phyloP scores from a whole-genome alignment of 139 green algal genomes.

The Diplosphaera chodatii region DNA sequence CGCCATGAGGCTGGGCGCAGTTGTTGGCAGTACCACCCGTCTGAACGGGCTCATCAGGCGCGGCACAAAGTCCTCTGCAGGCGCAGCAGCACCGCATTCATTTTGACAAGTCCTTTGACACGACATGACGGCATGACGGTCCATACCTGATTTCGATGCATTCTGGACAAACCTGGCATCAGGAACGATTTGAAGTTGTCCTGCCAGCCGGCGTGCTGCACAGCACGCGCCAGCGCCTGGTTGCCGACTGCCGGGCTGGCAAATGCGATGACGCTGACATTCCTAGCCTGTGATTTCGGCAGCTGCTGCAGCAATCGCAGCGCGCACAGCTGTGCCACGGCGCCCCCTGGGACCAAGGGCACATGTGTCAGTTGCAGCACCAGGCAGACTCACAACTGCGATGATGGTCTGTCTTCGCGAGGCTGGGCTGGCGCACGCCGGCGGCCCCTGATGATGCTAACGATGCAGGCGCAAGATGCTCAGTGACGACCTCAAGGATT shows the following conservation, averaged over 20 bases:
- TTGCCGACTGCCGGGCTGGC: slow-evolving; percentile 69
- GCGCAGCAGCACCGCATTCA: background rate
- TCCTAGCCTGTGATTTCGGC: slow-evolving; percentile 11
- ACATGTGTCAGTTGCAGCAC: no score
- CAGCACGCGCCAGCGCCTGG: slow-evolving; percentile 45
- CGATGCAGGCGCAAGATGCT: no score
- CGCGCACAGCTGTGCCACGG: slow-evolving; percentile 63
- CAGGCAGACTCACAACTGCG: no score
- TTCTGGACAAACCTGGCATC: slow-evolving; percentile 40
- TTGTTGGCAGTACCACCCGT: background rate
- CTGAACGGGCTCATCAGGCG: background rate
- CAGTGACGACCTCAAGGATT: no score
- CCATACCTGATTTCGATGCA: no score
- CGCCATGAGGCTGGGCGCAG: background rate
- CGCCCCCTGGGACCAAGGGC: no score
- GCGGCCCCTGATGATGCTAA: no score
- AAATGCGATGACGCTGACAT: slow-evolving; percentile 55
- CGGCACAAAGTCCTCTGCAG: background rate
- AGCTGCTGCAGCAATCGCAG: slow-evolving; percentile 55
- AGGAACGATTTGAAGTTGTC: slow-evolving; percentile 50
- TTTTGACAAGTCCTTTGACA: background rate
- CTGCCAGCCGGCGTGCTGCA: slow-evolving; percentile 43
- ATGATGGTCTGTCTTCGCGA: no score
- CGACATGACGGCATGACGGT: no score
- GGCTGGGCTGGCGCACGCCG: no score